Base-by-base conservation (phyloP, 1,284 basidiomycete species). In the Marasmius tenuissimus region DNA sequence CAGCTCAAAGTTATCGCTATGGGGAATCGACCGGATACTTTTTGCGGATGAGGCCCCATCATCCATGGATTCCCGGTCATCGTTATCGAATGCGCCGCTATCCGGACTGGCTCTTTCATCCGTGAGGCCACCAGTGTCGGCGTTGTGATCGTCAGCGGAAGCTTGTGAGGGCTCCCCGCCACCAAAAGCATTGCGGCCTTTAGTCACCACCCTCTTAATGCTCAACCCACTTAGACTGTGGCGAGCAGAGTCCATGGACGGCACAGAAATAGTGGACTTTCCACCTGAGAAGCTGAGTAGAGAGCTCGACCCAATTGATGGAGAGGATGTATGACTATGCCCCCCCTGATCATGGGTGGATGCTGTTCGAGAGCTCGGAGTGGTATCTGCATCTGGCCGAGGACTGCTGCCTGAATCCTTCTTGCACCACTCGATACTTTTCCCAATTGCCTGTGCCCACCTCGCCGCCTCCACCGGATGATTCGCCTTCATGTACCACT, bases 401-500 rank as follows among this genome's bases (percentile, higher is more conserved):
- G 53, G 39, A 37, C 52, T 49, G 10, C 20, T 52, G 12, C 39
- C 56, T 34, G 27, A 27, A 27, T 65, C 64, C 18, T 57, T 52
- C 57, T 73, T 75, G 57, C 78, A 78, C 80, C 85, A 89, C 39
- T 94, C 91, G 63, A 94, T 89, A 67, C 88, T 90, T 70, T 85
- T 85, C 33, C 78, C 76, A 53, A 97, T 83, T 0, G 89, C 89
- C 63, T 92, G 87, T 0, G 85, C 85, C 95, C 95, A 97, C n/a
- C 93, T 83, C 3, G 89, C 84, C 2, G 94, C 93, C 73, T 97
- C 95, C 3, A 92, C 92, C 0, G 92, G 91, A 65, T 96, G 94
- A 62, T 91, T 93, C 0, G 95, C 96, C 66, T 93, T 94, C 72
- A 98, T 83, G 72, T 92, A 97, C 86, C 96, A 94, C 72, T 92